Conservation (phyloP, 2,329 filamentous ascomycete species). For the Fusarium duplospermum region DNA sequence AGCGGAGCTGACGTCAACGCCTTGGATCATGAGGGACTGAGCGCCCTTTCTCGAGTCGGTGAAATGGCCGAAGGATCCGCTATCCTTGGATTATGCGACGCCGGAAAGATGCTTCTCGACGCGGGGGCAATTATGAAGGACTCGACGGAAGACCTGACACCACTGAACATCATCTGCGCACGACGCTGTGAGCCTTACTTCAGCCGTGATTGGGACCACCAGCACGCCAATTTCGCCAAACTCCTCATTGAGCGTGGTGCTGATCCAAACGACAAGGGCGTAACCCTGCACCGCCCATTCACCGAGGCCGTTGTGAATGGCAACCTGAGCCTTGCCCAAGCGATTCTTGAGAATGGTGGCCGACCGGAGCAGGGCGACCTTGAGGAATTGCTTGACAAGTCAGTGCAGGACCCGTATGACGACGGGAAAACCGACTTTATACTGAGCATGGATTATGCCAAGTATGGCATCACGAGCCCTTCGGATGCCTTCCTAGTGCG, state of each 20-base stretch:
- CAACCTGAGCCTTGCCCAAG: conserved; percentile 37
- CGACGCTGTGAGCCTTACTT: conserved; percentile 40
- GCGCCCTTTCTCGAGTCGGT: conserved; percentile 39
- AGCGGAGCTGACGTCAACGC: conserved; percentile 42
- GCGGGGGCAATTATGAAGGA: conserved; percentile 37
- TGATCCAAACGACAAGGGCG: conserved; percentile 43
- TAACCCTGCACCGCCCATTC: conserved; percentile 34
- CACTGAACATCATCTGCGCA: conserved; percentile 42
- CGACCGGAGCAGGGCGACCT: conserved; percentile 41
- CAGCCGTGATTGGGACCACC: conserved; percentile 40
- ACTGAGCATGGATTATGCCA: conserved; percentile 37
- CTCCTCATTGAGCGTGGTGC: conserved; percentile 42
- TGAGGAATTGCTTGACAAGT: conserved; percentile 32
- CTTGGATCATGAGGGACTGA: conserved; percentile 41
- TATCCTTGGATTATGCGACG: conserved; percentile 35
- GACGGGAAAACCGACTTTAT: conserved; percentile 42
- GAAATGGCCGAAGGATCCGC: conserved; percentile 41
- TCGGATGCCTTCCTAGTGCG: conserved; percentile 36
- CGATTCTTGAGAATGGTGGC: conserved; percentile 41
- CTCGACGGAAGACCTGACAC: conserved; percentile 38
- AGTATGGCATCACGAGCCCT: conserved; percentile 38
- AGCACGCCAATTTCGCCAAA: conserved; percentile 41
- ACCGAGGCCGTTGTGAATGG: conserved; percentile 40
- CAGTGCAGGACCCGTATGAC: conserved; percentile 41
- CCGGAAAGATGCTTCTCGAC: conserved; percentile 42